Evolutionary conservation across 2,329 filamentous ascomycete species (phyloP).

Genomic region (Penicillium palitans): DNA sequence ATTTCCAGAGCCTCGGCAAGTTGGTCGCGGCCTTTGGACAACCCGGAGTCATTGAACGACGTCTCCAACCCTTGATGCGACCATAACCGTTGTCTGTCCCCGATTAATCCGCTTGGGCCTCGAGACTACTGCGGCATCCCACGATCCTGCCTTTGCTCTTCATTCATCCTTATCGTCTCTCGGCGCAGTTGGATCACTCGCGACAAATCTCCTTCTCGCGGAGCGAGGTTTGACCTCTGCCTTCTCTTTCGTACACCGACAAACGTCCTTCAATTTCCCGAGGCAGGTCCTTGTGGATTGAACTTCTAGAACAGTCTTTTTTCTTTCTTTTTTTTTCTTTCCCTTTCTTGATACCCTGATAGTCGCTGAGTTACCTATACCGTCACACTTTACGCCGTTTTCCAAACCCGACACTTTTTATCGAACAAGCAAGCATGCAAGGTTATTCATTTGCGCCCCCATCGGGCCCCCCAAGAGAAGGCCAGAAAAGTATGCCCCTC

Average conservation of each 20-base stretch:
- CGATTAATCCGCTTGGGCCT: neutral
- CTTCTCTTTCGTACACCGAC: neutral
- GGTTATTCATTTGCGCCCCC: conserved; percentile 73
- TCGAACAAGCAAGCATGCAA: conserved; percentile 53
- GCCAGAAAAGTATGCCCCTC: conserved; percentile 72
- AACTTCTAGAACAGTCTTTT: neutral
- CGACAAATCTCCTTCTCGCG: neutral
- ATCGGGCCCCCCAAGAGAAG: conserved; percentile 66
- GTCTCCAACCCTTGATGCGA: neutral
- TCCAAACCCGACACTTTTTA: conserved; percentile 25
- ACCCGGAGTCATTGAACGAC: neutral
- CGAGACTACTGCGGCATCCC: neutral
- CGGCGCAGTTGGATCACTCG: neutral
- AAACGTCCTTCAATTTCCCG: conserved; percentile 1
- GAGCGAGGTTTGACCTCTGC: neutral
- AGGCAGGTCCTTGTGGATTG: conserved; percentile 23
- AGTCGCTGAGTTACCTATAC: neutral
- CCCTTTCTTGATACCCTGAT: conserved; percentile 1
- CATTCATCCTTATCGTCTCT: neutral
- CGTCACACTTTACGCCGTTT: neutral
- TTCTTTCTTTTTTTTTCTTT: neutral
- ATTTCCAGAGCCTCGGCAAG: neutral
- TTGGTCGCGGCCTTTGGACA: neutral
- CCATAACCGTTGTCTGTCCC: neutral
- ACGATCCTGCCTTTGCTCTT: neutral